Conservation (phyloP, 225 moss, liverwort and hornwort genomes). For the Sphagnum contortum region DNA sequence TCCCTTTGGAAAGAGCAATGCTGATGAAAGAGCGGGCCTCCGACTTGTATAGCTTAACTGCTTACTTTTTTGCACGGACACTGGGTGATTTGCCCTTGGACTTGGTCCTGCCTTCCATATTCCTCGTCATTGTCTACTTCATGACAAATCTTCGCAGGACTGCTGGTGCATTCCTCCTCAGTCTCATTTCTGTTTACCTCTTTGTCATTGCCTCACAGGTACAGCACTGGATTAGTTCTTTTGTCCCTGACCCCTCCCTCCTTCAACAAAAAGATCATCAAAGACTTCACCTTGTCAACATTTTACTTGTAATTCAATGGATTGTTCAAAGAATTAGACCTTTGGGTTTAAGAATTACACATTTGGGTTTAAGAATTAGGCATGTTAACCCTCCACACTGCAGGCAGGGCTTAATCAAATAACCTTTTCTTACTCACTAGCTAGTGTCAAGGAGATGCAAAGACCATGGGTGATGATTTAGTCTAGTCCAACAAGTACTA, state of each 20-base stretch:
- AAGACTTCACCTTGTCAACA: too few relatives aligned
- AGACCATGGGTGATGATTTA: too few relatives aligned
- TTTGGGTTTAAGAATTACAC: too few relatives aligned
- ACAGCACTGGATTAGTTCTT: background rate
- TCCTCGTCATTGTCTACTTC: conserved; percentile 57
- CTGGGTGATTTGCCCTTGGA: conserved; percentile 71
- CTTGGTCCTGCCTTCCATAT: conserved; percentile 56
- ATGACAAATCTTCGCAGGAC: conserved; percentile 39
- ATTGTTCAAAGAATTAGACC: too few relatives aligned
- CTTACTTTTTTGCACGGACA: conserved; percentile 62
- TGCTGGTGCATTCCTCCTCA: conserved; percentile 29
- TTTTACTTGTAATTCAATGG: too few relatives aligned
- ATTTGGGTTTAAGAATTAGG: too few relatives aligned
- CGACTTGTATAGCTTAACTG: conserved; percentile 62
- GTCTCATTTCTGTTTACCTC: conserved; percentile 25
- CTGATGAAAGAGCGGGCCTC: conserved; percentile 66
- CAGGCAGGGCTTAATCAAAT: too few relatives aligned
- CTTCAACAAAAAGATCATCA: too few relatives aligned
- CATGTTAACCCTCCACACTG: too few relatives aligned
- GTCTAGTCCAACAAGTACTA: too few relatives aligned
- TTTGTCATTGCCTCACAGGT: conserved; percentile 53
- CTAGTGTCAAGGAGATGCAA: too few relatives aligned
- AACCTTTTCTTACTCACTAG: too few relatives aligned
- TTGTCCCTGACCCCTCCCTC: background rate
- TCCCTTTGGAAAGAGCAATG: conserved; percentile 76